Conservation (phyloP, 306 rosid genomes). For the Phaseolus lunatus region DNA sequence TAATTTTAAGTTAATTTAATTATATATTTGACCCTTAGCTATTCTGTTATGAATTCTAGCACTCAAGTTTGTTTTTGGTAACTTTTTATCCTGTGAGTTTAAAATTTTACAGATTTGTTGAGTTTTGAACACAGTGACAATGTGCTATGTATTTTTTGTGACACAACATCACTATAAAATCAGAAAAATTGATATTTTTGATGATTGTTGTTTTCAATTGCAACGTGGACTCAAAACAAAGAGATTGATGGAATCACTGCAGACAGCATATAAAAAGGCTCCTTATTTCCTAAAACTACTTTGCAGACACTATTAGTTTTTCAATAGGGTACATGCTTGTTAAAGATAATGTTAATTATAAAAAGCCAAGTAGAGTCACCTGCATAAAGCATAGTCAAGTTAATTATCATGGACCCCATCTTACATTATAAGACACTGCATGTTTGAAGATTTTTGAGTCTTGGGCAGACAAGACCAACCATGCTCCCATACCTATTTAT, state of each 20-base stretch:
- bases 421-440: slow-evolving; percentile 5
- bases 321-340: slow-evolving; percentile 32
- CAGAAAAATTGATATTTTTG: no score
- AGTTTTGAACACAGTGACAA: no score
- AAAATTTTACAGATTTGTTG: no score
- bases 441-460: slow-evolving; percentile 35
- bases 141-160: neutral
- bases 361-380: slow-evolving; percentile 14
- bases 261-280: slow-evolving; percentile 21
- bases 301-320: slow-evolving; percentile 31
- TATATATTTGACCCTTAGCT: no score
- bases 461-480: slow-evolving; percentile 33
- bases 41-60: no score
- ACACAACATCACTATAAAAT: no score
- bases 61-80: no score
- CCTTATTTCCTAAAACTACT: slow-evolving; percentile 33
- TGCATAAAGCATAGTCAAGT: slow-evolving; percentile 23
- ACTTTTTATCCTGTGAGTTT: no score
- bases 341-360: slow-evolving; percentile 13
- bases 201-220: slow-evolving; percentile 44
- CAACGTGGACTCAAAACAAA: slow-evolving; percentile 44
- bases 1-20: no score
- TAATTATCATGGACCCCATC: slow-evolving; percentile 36
- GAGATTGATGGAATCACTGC: slow-evolving; percentile 36
- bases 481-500: slow-evolving; percentile 28